Conservation (phyloP, 306 rosid species). For the Fragaria vesca region DNA sequence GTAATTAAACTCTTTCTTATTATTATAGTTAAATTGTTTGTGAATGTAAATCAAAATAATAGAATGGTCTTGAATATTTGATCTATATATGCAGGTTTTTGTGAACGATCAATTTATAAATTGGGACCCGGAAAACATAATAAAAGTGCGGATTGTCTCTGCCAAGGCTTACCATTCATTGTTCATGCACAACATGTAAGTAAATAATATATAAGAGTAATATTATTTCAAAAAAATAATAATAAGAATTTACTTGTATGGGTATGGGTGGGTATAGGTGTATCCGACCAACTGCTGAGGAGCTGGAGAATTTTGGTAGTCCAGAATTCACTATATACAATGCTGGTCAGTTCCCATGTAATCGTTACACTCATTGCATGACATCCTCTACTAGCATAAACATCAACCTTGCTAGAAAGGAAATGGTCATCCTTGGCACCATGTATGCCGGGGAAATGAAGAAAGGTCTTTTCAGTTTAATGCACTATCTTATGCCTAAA, state of each 20-base stretch:
- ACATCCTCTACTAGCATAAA: slow-evolving; percentile 88
- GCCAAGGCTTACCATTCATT: slow-evolving; percentile 89
- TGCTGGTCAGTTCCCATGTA: slow-evolving; percentile 92
- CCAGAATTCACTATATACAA: slow-evolving; percentile 97
- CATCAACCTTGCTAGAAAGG: slow-evolving; percentile 70
- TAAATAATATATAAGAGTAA: slow-evolving; percentile 1
- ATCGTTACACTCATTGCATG: slow-evolving; percentile 85
- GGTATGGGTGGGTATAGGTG: slow-evolving; percentile 71
- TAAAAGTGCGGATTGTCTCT: slow-evolving; percentile 81
- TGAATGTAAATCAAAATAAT: background rate
- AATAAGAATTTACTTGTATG: slow-evolving; percentile 30
- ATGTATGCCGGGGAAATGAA: slow-evolving; percentile 95
- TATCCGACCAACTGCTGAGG: slow-evolving; percentile 78
- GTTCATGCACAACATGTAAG: slow-evolving; percentile 97
- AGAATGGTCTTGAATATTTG: background rate
- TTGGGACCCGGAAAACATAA: slow-evolving; percentile 72
- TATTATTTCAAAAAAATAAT: too few species aligned
- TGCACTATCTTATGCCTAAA: slow-evolving; percentile 91
- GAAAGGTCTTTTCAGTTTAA: slow-evolving; percentile 83
- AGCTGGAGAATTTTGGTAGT: slow-evolving; percentile 79
- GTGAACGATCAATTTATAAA: slow-evolving; percentile 48
- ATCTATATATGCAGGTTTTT: too few species aligned
- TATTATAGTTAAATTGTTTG: background rate
- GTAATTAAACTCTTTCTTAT: slow-evolving; percentile 14
- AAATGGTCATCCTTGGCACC: slow-evolving; percentile 95